Evolutionary conservation across 352 stramenopile species (phyloP).

Genomic region (Discostella stelligera): DNA sequence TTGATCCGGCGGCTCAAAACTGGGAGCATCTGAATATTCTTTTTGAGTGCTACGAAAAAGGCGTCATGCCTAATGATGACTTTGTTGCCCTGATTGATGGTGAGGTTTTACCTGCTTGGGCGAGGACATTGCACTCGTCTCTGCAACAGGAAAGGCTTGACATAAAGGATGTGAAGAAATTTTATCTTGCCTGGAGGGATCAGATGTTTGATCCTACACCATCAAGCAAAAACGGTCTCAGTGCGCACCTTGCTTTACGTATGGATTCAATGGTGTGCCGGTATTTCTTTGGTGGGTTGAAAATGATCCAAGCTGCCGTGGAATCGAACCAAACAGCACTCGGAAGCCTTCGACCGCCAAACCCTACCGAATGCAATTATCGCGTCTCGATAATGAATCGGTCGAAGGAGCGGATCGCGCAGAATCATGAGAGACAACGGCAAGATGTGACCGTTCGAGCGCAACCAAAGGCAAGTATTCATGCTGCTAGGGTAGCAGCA

Average conservation of each 20-base stretch:
- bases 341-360: constrained; percentile 39
- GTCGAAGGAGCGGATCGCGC: constrained; percentile 33
- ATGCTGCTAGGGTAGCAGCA: constrained; percentile 17
- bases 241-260: constrained; percentile 30
- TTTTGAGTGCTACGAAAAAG: constrained; percentile 48
- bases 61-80: constrained; percentile 61
- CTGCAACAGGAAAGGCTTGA: constrained; percentile 13
- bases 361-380: constrained; percentile 44
- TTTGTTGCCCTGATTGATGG: constrained; percentile 75
- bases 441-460: constrained; percentile 19
- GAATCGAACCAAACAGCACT: constrained; percentile 28
- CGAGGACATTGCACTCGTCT: constrained; percentile 26
- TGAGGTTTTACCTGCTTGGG: constrained; percentile 65
- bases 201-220: constrained; percentile 25
- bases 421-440: constrained; percentile 14
- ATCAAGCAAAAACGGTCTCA: neutral
- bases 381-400: constrained; percentile 48
- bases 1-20: constrained; percentile 28
- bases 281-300: constrained; percentile 66
- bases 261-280: constrained; percentile 60
- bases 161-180: constrained; percentile 19
- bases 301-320: constrained; percentile 57
- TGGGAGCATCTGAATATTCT: constrained; percentile 37
- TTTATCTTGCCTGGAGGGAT: constrained; percentile 63
- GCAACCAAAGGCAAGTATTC: constrained; percentile 5